Evolutionary conservation across 306 rosid species (phyloP).

Genomic region (Ceratonia siliqua): DNA sequence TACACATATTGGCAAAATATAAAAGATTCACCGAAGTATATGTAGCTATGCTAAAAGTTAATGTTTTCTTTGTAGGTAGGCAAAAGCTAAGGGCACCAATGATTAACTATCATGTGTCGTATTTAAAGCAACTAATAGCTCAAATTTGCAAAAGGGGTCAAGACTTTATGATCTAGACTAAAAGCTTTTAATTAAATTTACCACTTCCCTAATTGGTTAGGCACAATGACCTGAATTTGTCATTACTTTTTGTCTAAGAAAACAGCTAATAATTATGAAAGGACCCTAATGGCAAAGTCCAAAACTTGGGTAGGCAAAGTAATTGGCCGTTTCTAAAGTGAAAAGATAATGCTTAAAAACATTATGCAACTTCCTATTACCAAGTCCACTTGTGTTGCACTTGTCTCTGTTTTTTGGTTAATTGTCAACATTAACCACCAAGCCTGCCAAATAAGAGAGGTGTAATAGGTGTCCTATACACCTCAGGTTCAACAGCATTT

Average conservation of each 20-base stretch:
- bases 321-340: conserved; percentile 38
- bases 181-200: conserved; percentile 34
- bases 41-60: too few relatives aligned
- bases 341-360: too few relatives aligned
- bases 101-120: conserved; percentile 36
- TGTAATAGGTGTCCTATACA: background rate
- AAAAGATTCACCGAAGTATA: too few relatives aligned
- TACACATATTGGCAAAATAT: too few relatives aligned
- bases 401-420: conserved; percentile 5
- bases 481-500: background rate
- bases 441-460: conserved; percentile 27
- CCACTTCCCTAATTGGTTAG: conserved; percentile 47
- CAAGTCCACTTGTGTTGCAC: conserved; percentile 4
- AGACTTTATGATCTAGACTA: conserved; percentile 28
- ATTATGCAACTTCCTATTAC: too few relatives aligned
- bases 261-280: conserved; percentile 48
- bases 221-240: conserved; percentile 43
- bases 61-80: background rate
- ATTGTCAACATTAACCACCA: conserved; percentile 32
- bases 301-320: conserved; percentile 45
- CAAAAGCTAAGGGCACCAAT: conserved; percentile 32
- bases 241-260: conserved; percentile 50
- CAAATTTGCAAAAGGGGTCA: conserved; percentile 35
- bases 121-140: conserved; percentile 22
- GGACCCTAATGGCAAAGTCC: conserved; percentile 47